phyloP scores from a whole-genome alignment of 176 grass and related monocot genomes.

The Phyllostachys edulis region DNA sequence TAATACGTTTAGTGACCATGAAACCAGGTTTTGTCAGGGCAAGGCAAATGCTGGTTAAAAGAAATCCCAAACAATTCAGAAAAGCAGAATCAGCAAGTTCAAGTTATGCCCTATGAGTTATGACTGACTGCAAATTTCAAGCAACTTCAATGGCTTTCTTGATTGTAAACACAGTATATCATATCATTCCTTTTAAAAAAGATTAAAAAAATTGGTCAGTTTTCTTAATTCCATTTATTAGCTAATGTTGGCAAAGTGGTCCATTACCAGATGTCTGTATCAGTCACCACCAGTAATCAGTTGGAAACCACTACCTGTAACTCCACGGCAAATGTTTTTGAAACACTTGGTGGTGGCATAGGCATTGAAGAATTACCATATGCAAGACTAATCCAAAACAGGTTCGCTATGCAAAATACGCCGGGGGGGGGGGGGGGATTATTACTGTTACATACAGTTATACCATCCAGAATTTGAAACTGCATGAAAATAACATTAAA shows the following conservation, averaged over 20 bases:
- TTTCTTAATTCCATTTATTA: neutral
- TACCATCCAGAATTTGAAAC: neutral
- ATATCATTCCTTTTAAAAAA: constrained; percentile 3
- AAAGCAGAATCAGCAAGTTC: neutral
- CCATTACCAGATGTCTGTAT: neutral
- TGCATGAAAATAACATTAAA: neutral
- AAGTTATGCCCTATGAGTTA: neutral
- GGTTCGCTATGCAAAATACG: neutral
- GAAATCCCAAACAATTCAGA: neutral
- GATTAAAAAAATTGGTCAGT: neutral
- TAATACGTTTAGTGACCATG: neutral
- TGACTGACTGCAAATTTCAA: neutral
- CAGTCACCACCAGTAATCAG: neutral
- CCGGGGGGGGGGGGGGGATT: neutral
- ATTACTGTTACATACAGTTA: neutral
- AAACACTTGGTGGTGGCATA: neutral
- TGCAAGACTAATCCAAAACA: neutral
- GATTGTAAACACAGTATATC: neutral
- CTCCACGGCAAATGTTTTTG: neutral
- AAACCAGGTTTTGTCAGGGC: neutral
- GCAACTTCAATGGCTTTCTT: neutral
- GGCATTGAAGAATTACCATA: neutral
- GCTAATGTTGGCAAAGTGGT: neutral
- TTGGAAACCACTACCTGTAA: neutral
- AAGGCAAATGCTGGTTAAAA: neutral